Conservation (phyloP, 2,329 filamentous ascomycete species). For the Thelonectria blattea region DNA sequence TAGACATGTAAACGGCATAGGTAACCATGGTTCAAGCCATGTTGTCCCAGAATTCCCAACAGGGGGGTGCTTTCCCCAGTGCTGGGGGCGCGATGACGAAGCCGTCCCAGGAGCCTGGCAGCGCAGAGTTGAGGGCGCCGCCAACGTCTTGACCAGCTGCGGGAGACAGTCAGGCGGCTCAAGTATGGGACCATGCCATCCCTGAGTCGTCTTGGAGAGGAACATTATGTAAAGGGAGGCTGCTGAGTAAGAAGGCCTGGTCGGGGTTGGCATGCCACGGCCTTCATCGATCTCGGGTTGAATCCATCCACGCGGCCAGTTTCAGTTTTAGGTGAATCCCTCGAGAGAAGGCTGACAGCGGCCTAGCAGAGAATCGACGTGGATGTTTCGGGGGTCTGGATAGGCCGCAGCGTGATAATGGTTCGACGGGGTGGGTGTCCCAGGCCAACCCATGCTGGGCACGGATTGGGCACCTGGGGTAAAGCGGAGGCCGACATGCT, state of each 20-base stretch:
- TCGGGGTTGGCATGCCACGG: constrained; percentile 13
- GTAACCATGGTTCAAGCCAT: background rate
- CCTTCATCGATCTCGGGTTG: constrained; percentile 29
- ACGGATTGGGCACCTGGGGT: constrained; percentile 37
- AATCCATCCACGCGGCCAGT: constrained; percentile 29
- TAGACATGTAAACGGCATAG: background rate
- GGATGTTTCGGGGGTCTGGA: constrained; percentile 12
- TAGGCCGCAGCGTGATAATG: constrained; percentile 30
- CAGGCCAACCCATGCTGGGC: constrained; percentile 25
- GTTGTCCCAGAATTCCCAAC: background rate
- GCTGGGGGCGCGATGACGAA: constrained; percentile 8
- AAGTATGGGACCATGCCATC: constrained; percentile 16
- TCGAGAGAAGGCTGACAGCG: constrained; percentile 22
- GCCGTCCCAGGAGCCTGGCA: constrained; percentile 5
- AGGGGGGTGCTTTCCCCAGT: background rate
- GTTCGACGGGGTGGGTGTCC: constrained; percentile 26
- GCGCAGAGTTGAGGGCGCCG: constrained; percentile 16
- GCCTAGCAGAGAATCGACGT: constrained; percentile 19
- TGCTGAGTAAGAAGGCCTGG: constrained; percentile 20
- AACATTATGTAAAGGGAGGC: constrained; percentile 13
- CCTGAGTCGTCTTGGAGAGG: constrained; percentile 3
- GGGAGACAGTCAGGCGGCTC: constrained; percentile 15
- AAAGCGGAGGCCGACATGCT: constrained; percentile 32
- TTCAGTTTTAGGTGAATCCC: constrained; percentile 39
- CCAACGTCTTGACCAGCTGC: constrained; percentile 18